Conservation (phyloP, 2,329 filamentous ascomycete genomes). For the Rutstroemia sydowiana region DNA sequence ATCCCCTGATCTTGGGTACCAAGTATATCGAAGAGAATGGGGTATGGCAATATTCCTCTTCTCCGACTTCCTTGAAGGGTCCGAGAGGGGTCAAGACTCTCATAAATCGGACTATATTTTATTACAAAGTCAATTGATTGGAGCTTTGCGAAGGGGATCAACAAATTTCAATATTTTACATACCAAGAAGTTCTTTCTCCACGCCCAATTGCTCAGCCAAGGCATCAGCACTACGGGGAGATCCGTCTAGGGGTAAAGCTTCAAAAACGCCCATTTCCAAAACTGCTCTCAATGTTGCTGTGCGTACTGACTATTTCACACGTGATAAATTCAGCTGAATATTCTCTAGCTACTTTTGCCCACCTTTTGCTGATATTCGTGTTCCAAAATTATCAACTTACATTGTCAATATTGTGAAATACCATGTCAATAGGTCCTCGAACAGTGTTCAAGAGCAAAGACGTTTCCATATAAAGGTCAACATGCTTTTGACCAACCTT, state of each 20-base stretch:
- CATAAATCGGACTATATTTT: slow-evolving; percentile 21
- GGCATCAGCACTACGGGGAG: slow-evolving; percentile 12
- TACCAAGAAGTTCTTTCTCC: slow-evolving; percentile 22
- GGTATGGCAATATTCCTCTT: slow-evolving; percentile 22
- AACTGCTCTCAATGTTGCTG: slow-evolving; percentile 14
- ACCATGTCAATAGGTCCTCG: slow-evolving; percentile 6
- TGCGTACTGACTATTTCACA: slow-evolving; percentile 4
- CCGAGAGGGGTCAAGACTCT: slow-evolving; percentile 13
- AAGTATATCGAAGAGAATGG: slow-evolving; percentile 19
- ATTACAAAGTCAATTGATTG: background rate
- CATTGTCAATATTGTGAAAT: slow-evolving; percentile 6
- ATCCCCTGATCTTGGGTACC: slow-evolving; percentile 12
- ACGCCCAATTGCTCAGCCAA: slow-evolving; percentile 19
- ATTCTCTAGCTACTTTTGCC: background rate
- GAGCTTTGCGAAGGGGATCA: background rate
- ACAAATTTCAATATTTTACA: background rate
- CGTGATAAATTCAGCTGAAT: slow-evolving; percentile 6
- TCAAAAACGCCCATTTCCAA: slow-evolving; percentile 25
- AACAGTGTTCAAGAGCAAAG: background rate
- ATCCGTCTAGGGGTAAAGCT: slow-evolving; percentile 16
- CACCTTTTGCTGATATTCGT: background rate
- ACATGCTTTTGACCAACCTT: background rate
- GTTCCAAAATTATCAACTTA: background rate
- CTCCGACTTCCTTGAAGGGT: slow-evolving; percentile 17
- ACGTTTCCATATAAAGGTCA: slow-evolving; percentile 1